Evolutionary conservation across 2,329 filamentous ascomycete genomes (phyloP).

Genomic region (Curvularia hawaiiensis): DNA sequence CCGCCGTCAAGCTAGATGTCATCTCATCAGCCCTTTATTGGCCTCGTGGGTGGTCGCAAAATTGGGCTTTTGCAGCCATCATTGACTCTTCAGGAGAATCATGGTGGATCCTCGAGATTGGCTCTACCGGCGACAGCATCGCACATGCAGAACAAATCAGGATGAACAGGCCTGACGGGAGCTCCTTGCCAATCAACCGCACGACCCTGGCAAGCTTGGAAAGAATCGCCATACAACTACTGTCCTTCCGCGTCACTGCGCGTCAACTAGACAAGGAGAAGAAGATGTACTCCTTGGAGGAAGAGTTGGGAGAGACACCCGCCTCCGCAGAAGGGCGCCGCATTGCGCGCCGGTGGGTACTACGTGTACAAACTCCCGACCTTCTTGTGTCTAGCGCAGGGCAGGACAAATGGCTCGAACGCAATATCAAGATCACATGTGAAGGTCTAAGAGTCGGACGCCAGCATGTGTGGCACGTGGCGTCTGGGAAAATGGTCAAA

Average conservation of each 20-base stretch:
- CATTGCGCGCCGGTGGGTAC: constrained; percentile 33
- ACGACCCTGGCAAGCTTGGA: constrained; percentile 43
- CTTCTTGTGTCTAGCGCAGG: constrained; percentile 28
- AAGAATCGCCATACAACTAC: constrained; percentile 45
- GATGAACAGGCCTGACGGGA: constrained; percentile 29
- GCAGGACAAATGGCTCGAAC: constrained; percentile 37
- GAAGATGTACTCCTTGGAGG: constrained; percentile 27
- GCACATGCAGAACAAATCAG: constrained; percentile 36
- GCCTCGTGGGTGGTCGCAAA: constrained; percentile 70
- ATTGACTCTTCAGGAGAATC: constrained; percentile 43
- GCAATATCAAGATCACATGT: constrained; percentile 37
- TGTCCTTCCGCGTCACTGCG: constrained; percentile 38
- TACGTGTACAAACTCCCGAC: constrained; percentile 37
- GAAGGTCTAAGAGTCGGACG: constrained; percentile 37
- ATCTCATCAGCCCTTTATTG: constrained; percentile 72
- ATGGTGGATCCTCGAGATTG: constrained; percentile 47
- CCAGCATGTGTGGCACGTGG: constrained; percentile 48
- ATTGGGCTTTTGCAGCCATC: constrained; percentile 72
- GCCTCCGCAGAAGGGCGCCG: constrained; percentile 6
- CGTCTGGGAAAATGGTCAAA: constrained; percentile 47
- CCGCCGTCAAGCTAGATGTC: constrained; percentile 65
- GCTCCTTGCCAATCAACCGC: constrained; percentile 31
- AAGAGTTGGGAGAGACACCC: constrained; percentile 24
- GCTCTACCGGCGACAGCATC: constrained; percentile 29
- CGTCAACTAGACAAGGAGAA: constrained; percentile 31